A percentile compares a stretch with the other conserved stretches of the same genome.
These are phyloP conservation scores for Musa itinerans DNA, from an alignment of 176 grass and related monocot species.

Conservation along the genomic window DNA sequence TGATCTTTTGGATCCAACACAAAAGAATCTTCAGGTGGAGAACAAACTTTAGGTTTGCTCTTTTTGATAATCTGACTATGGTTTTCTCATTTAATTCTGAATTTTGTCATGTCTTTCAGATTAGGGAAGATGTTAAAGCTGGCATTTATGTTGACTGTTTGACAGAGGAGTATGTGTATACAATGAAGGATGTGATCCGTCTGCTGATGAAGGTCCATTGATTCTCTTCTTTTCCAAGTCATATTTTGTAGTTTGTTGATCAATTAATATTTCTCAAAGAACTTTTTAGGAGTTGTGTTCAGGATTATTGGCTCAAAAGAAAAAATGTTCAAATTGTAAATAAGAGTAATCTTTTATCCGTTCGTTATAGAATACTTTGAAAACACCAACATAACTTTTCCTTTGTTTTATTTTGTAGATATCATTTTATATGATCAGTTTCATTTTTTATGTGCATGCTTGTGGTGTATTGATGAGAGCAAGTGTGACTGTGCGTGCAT, in stretches of 20 bases:
- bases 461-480: too few relatives aligned
- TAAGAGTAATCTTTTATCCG: too few relatives aligned
- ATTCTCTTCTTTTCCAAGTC: neutral
- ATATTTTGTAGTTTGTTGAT: constrained; percentile 7
- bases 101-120: constrained; percentile 45
- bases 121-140: constrained; percentile 91
- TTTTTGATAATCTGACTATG: neutral
- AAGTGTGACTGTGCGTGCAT: too few relatives aligned
- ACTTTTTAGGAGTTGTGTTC: neutral
- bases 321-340: too few relatives aligned
- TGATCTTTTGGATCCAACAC: constrained; percentile 75
- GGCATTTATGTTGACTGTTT: constrained; percentile 90
- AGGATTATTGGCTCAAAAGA: too few relatives aligned
- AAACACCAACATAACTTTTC: too few relatives aligned
- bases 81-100: constrained; percentile 1
- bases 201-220: constrained; percentile 62
- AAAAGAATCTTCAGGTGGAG: constrained; percentile 81
- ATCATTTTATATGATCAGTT: too few relatives aligned
- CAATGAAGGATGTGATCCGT: constrained; percentile 79
- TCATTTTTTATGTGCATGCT: too few relatives aligned
- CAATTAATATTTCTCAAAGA: neutral
- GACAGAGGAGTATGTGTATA: constrained; percentile 69
- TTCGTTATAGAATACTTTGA: too few relatives aligned
- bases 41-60: constrained; percentile 1
- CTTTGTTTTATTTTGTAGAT: too few relatives aligned